A percentile compares a stretch with the other conserved stretches of the same genome.
Conservation (phyloP, 169 alveolate genomes). For the Toxoplasma gondii region DNA sequence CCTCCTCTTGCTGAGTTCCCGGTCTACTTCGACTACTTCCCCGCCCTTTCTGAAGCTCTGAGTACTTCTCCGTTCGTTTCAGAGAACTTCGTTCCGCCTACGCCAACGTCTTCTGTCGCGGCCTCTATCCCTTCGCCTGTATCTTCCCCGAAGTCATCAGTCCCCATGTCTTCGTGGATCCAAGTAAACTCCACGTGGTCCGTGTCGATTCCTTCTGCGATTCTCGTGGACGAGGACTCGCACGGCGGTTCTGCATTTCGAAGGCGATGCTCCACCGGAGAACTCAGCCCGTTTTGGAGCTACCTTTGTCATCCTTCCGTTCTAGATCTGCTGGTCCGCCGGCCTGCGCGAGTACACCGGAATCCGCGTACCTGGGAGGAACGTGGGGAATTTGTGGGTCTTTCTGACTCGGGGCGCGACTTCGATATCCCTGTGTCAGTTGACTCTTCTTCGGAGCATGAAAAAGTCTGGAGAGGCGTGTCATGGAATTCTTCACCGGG, state of each 20-base stretch:
- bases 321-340: background rate
- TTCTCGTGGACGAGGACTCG: background rate
- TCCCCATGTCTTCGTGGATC: background rate
- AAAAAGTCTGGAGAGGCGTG: no score
- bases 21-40: conserved; percentile 35
- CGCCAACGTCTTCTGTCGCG: background rate
- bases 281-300: background rate
- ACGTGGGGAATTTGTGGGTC: no score
- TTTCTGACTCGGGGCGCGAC: no score
- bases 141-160: background rate
- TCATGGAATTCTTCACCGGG: no score
- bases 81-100: background rate
- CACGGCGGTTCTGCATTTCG: background rate
- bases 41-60: conserved; percentile 34
- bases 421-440: no score
- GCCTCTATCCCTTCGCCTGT: background rate
- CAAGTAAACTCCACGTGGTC: background rate
- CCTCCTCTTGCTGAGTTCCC: conserved; percentile 61
- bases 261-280: background rate
- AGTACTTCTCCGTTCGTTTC: background rate
- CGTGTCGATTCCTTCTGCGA: background rate
- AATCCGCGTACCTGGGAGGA: no score
- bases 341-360: no score
- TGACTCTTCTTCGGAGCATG: no score
- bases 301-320: background rate